Base-by-base conservation (phyloP, 768 basidiomycete species). In the Floccularia luteovirens region DNA sequence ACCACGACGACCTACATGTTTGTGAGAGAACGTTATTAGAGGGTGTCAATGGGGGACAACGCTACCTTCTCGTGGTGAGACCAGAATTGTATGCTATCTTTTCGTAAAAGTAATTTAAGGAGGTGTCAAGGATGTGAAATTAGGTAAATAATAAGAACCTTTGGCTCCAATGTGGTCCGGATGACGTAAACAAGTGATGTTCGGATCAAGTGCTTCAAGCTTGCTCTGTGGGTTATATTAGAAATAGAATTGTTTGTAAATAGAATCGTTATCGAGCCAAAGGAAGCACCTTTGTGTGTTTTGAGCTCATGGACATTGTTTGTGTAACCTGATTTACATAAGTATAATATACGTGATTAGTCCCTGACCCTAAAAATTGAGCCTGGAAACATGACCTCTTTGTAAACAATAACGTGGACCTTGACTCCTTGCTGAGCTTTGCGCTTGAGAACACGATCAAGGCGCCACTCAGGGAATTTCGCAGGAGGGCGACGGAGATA, bases 391-490 rank as follows among this genome's bases (percentile, higher is more conserved):
- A 19, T 1, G 19, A 77, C 84, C 70, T 96, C 93, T 60, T 97
- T 98, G 71, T 97, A 97, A 2, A 97, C 89, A 45, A 91, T 69
- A 31, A 98, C 76, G 59, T 92, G 86, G 31, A 99, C 63, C 59
- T 82, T 89, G 42, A 98, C 96, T 16, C 94, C 96, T 51, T 94
- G 66, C 53, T 90, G 70, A 0, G 96, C 96, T 62, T 97, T 97
- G 38, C 83, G 75, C 59, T 86, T 67, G 36, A 98, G 69, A 10
- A 98, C 55, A 24, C 78, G 65, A 57, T 99, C 96, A 20, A 99
- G 72, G 19, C 96, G 75, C 79, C 82, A 99, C 60, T 96, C 81
- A 4, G 82, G 81, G 55, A 89, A 72, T 49, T 78, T 62, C 0
- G 89, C 87, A 4, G 93, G 82, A 1, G 94, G 96, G 8, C 96